Conservation (phyloP, 2,329 filamentous ascomycete genomes). For the Hymenoscyphus linearis region DNA sequence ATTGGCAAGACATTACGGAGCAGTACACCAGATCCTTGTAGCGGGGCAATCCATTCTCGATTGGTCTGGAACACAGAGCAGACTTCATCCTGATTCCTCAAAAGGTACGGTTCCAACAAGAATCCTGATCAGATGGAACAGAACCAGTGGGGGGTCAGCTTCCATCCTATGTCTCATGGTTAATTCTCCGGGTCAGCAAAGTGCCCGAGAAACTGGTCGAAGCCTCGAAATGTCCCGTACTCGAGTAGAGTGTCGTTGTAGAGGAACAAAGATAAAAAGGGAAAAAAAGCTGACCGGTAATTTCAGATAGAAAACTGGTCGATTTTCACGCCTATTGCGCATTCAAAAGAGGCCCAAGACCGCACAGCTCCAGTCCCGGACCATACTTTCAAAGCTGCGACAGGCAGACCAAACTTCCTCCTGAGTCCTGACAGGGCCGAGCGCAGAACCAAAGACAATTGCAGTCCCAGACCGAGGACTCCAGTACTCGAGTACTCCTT, state of each 20-base stretch:
- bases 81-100: slow-evolving; percentile 6
- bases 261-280: background rate
- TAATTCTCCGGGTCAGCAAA: background rate
- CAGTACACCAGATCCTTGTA: slow-evolving; percentile 19
- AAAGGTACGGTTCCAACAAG: slow-evolving; percentile 19
- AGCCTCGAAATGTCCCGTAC: background rate
- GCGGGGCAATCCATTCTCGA: slow-evolving; percentile 24
- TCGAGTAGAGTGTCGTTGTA: no score
- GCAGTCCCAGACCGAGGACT: no score
- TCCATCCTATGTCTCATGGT: background rate
- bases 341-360: slow-evolving; percentile 7
- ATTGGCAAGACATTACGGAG: slow-evolving; percentile 4
- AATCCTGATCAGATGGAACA: slow-evolving; percentile 13
- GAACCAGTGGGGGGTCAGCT: slow-evolving; percentile 4
- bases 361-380: slow-evolving; percentile 5
- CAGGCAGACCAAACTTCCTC: slow-evolving; percentile 14
- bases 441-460: slow-evolving; percentile 19
- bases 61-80: slow-evolving; percentile 20
- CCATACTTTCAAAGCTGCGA: slow-evolving; percentile 25
- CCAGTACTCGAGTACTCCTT: no score
- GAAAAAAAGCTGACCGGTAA: background rate
- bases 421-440: slow-evolving; percentile 25
- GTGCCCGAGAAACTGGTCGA: background rate
- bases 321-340: background rate
- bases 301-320: background rate